phyloP scores from a whole-genome alignment of 345 rosid species.

The Eutrema yunnanense region DNA sequence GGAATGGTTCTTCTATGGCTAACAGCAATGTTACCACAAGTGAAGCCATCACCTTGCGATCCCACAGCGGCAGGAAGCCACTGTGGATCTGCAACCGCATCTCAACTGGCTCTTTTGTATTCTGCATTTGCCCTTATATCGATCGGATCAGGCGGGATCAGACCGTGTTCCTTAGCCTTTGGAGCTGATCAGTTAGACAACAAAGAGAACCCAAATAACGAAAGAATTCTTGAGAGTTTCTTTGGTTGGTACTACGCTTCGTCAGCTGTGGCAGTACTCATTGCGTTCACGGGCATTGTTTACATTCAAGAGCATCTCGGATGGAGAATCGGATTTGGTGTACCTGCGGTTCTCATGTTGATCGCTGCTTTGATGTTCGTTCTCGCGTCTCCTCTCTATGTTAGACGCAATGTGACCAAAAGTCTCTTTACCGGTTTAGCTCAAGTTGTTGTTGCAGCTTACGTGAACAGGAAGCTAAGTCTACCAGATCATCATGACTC shows the following conservation, averaged over 20 bases:
- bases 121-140: constrained; percentile 48
- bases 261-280: constrained; percentile 38
- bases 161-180: constrained; percentile 71
- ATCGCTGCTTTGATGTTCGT: constrained; percentile 38
- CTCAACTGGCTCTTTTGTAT: constrained; percentile 44
- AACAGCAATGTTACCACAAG: constrained; percentile 56
- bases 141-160: constrained; percentile 67
- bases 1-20: constrained; percentile 71
- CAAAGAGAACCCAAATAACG: constrained; percentile 44
- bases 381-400: constrained; percentile 45
- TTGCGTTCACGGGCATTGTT: constrained; percentile 51
- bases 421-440: constrained; percentile 48
- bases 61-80: constrained; percentile 8
- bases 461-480: constrained; percentile 41
- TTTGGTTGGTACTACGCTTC: constrained; percentile 70
- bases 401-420: constrained; percentile 35
- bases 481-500: constrained; percentile 37
- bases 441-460: constrained; percentile 46
- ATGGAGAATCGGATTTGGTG: constrained; percentile 54
- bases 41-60: constrained; percentile 52
- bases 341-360: constrained; percentile 56
- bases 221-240: constrained; percentile 51
- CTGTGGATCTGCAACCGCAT: constrained; percentile 46
- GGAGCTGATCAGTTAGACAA: constrained; percentile 65
- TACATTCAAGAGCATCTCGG: constrained; percentile 61